Percentiles rank a stretch among this genome's conserved stretches.
These are phyloP conservation scores for Solanum sejunctum DNA, from an alignment of 257 asterid genomes.

Conservation along the genomic window DNA sequence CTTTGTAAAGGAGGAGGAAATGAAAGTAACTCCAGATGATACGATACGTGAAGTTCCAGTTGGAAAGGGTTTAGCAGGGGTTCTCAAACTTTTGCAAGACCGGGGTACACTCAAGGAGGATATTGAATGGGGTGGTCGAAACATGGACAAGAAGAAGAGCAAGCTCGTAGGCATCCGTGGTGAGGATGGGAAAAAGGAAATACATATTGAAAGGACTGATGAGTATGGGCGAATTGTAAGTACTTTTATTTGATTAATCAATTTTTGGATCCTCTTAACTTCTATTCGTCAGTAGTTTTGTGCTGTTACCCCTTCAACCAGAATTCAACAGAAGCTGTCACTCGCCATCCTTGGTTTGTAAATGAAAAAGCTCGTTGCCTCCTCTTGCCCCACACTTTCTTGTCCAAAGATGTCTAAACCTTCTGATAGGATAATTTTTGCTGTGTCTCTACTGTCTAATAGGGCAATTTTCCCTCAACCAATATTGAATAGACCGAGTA, in stretches of 20 bases:
- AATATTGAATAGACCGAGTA: not conserved
- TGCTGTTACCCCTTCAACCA: not conserved
- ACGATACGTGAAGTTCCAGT: conserved; percentile 78
- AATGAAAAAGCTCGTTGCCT: not conserved
- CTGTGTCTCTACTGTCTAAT: not conserved
- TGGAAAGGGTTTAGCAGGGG: conserved; percentile 85
- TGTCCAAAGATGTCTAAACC: not conserved
- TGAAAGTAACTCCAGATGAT: conserved; percentile 53
- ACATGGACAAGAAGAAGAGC: conserved; percentile 96
- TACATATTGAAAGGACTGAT: conserved; percentile 85
- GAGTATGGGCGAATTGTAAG: conserved; percentile 94
- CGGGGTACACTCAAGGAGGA: conserved; percentile 88
- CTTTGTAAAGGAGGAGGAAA: conserved; percentile 36
- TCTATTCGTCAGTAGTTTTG: not conserved
- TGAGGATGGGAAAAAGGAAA: conserved; percentile 56
- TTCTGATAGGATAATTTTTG: not conserved
- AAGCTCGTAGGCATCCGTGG: conserved; percentile 74
- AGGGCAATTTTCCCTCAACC: not conserved
- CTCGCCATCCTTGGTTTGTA: not conserved
- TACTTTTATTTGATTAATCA: conserved; percentile 3
- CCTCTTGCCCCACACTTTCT: not conserved
- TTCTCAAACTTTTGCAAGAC: conserved; percentile 68
- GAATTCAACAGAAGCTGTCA: not conserved
- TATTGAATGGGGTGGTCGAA: conserved; percentile 96
- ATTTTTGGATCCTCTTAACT: not conserved